phyloP scores from a whole-genome alignment of 208 protist genomes.

The Entamoeba invadens region DNA sequence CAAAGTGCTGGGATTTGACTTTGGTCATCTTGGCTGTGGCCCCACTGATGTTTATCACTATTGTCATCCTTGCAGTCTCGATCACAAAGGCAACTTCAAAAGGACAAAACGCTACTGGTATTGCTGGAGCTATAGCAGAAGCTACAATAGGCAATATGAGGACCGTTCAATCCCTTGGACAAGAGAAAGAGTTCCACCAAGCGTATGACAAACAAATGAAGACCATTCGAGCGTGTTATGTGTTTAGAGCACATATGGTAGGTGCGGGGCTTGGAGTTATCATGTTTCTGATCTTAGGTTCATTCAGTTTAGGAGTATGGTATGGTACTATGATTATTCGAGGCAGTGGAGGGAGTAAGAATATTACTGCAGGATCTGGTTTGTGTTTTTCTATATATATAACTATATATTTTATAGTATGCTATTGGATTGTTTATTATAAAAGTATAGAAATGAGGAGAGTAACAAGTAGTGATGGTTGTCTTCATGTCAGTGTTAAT shows the following conservation, averaged over 20 bases:
- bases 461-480: too few relatives aligned
- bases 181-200: not conserved
- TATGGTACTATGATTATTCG: not conserved
- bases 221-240: not conserved
- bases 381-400: too few relatives aligned
- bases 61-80: not conserved
- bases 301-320: not conserved
- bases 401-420: too few relatives aligned
- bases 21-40: not conserved
- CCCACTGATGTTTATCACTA: not conserved
- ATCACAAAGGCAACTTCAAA: not conserved
- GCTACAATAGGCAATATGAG: not conserved
- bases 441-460: too few relatives aligned
- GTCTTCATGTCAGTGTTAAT: not conserved
- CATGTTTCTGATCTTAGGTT: not conserved
- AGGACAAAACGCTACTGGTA: not conserved
- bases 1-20: not conserved
- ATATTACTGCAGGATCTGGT: not conserved
- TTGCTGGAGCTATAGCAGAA: not conserved
- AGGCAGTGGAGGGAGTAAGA: not conserved
- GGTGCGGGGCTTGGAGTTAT: not conserved
- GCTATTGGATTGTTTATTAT: too few relatives aligned
- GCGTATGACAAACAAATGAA: not conserved
- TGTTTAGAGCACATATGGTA: not conserved
- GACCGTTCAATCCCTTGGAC: not conserved